A percentile compares a stretch with the other conserved stretches of the same genome.
These are phyloP conservation scores for Lizanozyma gosingica DNA, from an alignment of 1,139 yeast genomes.

Conservation along the genomic window DNA sequence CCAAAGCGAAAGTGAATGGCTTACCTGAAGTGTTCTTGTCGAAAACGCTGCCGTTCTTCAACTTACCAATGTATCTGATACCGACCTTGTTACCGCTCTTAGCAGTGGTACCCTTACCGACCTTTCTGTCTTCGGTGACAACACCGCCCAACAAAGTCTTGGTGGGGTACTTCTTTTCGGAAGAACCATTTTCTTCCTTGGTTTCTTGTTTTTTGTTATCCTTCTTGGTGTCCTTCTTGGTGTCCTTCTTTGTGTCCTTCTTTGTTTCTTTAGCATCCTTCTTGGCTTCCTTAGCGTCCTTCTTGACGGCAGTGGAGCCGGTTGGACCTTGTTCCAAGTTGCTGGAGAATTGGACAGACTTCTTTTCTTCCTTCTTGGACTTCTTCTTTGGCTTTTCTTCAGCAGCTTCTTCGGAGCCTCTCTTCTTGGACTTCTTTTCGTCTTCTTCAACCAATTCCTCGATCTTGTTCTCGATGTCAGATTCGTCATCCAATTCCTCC, in stretches of 20 bases:
- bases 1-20: conserved; percentile 85
- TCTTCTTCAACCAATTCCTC: conserved; percentile 55
- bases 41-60: conserved; percentile 90
- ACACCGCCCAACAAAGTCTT: conserved; percentile 91
- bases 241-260: conserved; percentile 14
- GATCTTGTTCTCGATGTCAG: conserved; percentile 47
- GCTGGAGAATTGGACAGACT: conserved; percentile 80
- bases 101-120: conserved; percentile 82
- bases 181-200: conserved; percentile 8
- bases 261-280: conserved; percentile 9
- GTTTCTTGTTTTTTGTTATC: conserved; percentile 18
- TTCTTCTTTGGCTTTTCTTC: conserved; percentile 20
- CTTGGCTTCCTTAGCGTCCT: conserved; percentile 16
- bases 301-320: conserved; percentile 34
- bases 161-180: conserved; percentile 45
- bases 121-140: conserved; percentile 81
- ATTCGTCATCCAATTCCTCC: conserved; percentile 54
- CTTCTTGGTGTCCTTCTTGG: conserved; percentile 21
- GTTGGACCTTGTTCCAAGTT: conserved; percentile 93
- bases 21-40: conserved; percentile 97
- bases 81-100: conserved; percentile 88
- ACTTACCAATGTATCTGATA: conserved; percentile 95
- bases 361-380: conserved; percentile 39
- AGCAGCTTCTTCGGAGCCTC: conserved; percentile 12
- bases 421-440: conserved; percentile 36